Evolutionary conservation across 202 grass and related monocot genomes (phyloP), one percentile per base, ranked within the genome.

Genomic region (Sporobolus alterniflorus): DNA sequence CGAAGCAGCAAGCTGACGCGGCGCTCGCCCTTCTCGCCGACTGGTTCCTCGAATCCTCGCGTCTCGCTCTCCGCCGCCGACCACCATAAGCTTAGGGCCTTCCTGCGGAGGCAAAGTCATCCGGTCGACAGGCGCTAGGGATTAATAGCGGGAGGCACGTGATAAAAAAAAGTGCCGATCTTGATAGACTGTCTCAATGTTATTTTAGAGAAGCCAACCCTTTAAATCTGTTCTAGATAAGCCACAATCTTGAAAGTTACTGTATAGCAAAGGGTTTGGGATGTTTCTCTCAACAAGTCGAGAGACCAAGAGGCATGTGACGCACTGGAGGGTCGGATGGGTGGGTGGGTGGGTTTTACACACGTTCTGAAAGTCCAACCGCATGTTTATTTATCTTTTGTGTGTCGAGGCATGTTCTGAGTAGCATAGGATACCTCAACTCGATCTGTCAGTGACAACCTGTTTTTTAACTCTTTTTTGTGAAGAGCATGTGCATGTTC

Each of bases 21-120:
- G 94, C 94, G 56, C 70, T 94, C 29, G 63, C 82, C 57, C 49
- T 97, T 25, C 89, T 97, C 67, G 55, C 90, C 44, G 94, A 97
- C 31, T 97, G 94, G 94, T 89, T 97, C 41, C 82, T 91, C 21
- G 94, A 97, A 67, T 93, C 94, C 26, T 89, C 81, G 74, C 12
- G 91, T 91, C 11, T 94, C 89, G 56, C 66, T 97, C 16, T 97
- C 94, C 0, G 78, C 87, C 24, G 61, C 79, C 25, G 77, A 80
- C 64, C 89, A 97, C 25, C 91, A 91, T 6, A 97, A 94, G 74
- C 89, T 97, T 46, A 78, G 81, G 26, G 60, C 91, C 60, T 93
- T 97, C 65, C 89, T 97, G 75, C 77, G 78, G n/a, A n/a, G n/a
- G n/a, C n/a, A n/a, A n/a, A n/a, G n/a, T n/a, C n/a, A n/a, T n/a